phyloP scores from a whole-genome alignment of 495 filamentous ascomycete species.

The Schizothecium vesticola region DNA sequence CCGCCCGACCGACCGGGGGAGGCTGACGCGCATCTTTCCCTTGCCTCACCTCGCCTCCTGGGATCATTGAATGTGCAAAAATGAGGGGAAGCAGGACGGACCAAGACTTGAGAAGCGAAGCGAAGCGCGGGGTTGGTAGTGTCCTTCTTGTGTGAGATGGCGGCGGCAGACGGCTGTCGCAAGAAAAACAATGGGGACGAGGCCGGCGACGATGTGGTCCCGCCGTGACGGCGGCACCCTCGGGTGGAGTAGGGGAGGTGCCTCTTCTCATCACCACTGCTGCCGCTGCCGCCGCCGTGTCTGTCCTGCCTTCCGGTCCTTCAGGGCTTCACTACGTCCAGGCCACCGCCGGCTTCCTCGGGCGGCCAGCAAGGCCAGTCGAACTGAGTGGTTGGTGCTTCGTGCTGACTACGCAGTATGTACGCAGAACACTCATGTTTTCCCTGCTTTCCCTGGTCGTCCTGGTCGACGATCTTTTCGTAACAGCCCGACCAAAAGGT shows the following conservation, averaged over 20 bases:
- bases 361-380: background rate
- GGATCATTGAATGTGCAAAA: background rate
- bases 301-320: background rate
- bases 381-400: too few relatives aligned
- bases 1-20: background rate
- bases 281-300: background rate
- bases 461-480: background rate
- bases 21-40: background rate
- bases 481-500: background rate
- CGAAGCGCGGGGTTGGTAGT: background rate
- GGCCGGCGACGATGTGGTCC: background rate
- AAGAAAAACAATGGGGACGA: too few relatives aligned
- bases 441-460: background rate
- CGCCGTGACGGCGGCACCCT: background rate
- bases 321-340: background rate
- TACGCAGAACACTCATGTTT: background rate
- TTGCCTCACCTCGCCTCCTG: background rate
- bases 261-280: background rate
- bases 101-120: background rate
- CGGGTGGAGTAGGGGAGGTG: background rate
- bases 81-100: background rate
- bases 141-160: too few relatives aligned
- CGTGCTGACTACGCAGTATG: background rate
- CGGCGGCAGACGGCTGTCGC: background rate
- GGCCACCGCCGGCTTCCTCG: background rate